Conservation (phyloP, 768 basidiomycete species). For the Melanogaster broomeanus region DNA sequence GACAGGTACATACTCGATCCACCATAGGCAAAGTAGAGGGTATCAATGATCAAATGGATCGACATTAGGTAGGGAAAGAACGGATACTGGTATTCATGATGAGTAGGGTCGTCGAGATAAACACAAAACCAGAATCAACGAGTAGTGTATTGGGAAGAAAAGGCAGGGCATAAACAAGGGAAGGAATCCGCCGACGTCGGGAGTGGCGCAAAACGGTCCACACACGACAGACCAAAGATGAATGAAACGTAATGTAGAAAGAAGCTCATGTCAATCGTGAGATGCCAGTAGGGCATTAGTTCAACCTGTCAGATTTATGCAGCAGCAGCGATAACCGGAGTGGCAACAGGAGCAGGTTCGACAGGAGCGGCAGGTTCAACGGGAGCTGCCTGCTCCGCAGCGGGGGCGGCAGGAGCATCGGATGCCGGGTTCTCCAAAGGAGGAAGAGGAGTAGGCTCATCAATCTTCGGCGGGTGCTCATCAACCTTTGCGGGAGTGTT, state of each 20-base stretch:
- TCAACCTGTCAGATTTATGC: conserved; percentile 52
- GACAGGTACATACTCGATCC: conserved; percentile 35
- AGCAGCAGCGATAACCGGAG: conserved; percentile 75
- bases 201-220: conserved; percentile 36
- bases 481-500: conserved; percentile 78
- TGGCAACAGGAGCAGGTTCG: conserved; percentile 46
- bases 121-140: conserved; percentile 62
- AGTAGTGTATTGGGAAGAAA: conserved; percentile 42
- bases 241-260: conserved; percentile 36
- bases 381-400: conserved; percentile 37
- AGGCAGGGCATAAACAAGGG: conserved; percentile 36
- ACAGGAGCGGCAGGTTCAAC: conserved; percentile 24
- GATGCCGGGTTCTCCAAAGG: conserved; percentile 80
- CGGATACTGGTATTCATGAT: conserved; percentile 66
- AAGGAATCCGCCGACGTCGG: conserved; percentile 40
- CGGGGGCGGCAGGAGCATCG: conserved; percentile 39
- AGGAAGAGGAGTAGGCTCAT: conserved; percentile 77
- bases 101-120: conserved; percentile 55
- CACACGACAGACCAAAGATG: conserved; percentile 38
- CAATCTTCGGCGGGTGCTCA: conserved; percentile 87
- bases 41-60: conserved; percentile 63
- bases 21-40: conserved; percentile 37
- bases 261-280: conserved; percentile 48
- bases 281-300: conserved; percentile 23
- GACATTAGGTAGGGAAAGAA: conserved; percentile 66